phyloP scores from a whole-genome alignment of 495 filamentous ascomycete genomes.

The Penicillium manginii region DNA sequence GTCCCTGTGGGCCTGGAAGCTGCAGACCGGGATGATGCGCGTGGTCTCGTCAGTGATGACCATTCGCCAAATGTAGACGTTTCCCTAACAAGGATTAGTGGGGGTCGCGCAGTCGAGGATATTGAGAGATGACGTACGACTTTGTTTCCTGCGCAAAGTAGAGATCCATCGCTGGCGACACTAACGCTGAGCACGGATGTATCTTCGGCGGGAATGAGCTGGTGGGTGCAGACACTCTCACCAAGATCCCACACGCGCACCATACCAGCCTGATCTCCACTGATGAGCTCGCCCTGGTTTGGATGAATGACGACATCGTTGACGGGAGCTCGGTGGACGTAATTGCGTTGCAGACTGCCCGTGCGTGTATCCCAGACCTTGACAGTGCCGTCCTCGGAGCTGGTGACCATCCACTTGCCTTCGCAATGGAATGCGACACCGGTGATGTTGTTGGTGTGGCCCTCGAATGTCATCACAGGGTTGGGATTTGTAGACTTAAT shows the following conservation, averaged over 20 bases:
- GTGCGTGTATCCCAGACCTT: constrained; percentile 98
- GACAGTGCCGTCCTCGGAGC: constrained; percentile 93
- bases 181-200: constrained; percentile 91
- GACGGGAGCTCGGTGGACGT: constrained; percentile 81
- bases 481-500: constrained; percentile 96
- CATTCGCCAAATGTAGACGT: constrained; percentile 96
- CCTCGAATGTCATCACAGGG: constrained; percentile 88
- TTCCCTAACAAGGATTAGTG: constrained; percentile 62
- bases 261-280: constrained; percentile 90
- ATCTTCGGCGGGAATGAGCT: constrained; percentile 95
- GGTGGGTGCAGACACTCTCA: constrained; percentile 95
- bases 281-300: constrained; percentile 96
- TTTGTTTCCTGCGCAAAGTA: constrained; percentile 96
- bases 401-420: constrained; percentile 99
- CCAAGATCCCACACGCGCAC: constrained; percentile 95
- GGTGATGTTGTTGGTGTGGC: constrained; percentile 93
- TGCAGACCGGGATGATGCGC: constrained; percentile 85
- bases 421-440: constrained; percentile 98
- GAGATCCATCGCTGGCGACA: constrained; percentile 89
- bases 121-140: constrained; percentile 53
- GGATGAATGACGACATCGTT: constrained; percentile 97
- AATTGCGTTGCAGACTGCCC: constrained; percentile 88
- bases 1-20: constrained; percentile 88
- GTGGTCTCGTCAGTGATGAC: constrained; percentile 82
- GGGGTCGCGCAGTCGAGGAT: neutral